A percentile compares a stretch with the other conserved stretches of the same genome.
phyloP scores from a whole-genome alignment of 352 stramenopile genomes.

The Globisporangium spinosum region DNA sequence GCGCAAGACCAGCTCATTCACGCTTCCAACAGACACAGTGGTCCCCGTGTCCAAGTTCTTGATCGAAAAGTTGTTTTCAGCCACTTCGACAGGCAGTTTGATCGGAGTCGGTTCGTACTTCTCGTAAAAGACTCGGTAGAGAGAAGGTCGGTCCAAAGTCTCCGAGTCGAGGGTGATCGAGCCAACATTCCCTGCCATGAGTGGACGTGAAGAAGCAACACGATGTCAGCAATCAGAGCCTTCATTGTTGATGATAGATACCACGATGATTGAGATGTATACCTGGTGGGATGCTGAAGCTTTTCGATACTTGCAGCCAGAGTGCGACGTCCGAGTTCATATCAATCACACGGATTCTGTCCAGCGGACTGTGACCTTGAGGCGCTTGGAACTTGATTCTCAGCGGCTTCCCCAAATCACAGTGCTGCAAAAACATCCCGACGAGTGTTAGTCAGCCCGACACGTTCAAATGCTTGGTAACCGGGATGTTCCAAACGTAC shows the following conservation, averaged over 20 bases:
- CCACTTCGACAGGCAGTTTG: slow-evolving; percentile 42
- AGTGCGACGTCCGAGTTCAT: slow-evolving; percentile 76
- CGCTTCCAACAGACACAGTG: slow-evolving; percentile 66
- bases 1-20: slow-evolving; percentile 77
- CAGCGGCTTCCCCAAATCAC: slow-evolving; percentile 74
- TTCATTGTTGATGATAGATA: background rate
- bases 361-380: slow-evolving; percentile 56
- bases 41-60: slow-evolving; percentile 81
- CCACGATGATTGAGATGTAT: background rate
- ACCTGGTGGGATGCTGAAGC: slow-evolving; percentile 75
- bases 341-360: slow-evolving; percentile 84
- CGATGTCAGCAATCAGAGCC: background rate
- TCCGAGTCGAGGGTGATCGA: slow-evolving; percentile 82
- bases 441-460: background rate
- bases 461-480: background rate
- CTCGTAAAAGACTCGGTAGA: slow-evolving; percentile 87
- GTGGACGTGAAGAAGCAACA: background rate
- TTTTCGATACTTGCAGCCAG: slow-evolving; percentile 86
- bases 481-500: slow-evolving; percentile 21
- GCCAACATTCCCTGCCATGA: slow-evolving; percentile 45
- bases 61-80: slow-evolving; percentile 69
- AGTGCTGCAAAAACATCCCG: slow-evolving; percentile 42
- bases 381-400: slow-evolving; percentile 78
- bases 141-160: slow-evolving; percentile 67
- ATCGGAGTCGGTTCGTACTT: slow-evolving; percentile 80